Evolutionary conservation across 352 stramenopile species (phyloP).

Genomic region (Globisporangium yorkense): DNA sequence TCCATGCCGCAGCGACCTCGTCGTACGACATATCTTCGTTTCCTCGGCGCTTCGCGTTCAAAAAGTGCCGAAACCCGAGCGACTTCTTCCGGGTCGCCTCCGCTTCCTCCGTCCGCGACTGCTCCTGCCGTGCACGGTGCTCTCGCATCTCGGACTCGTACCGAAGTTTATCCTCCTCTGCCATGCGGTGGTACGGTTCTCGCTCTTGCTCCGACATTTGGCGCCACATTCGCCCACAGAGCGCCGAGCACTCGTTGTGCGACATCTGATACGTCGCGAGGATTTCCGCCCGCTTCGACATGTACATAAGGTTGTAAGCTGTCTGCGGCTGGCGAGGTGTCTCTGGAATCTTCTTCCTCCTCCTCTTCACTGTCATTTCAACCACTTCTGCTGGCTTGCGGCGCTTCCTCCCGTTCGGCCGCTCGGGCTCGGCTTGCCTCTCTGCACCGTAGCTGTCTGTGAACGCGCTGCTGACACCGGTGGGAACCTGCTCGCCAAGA

Average conservation of each 20-base stretch:
- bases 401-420: conserved; percentile 10
- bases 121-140: conserved; percentile 15
- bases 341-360: conserved; percentile 18
- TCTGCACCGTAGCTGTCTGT: conserved; percentile 3
- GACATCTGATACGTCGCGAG: conserved; percentile 50
- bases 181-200: conserved; percentile 51
- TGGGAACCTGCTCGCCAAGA: conserved; percentile 3
- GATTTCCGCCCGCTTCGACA: conserved; percentile 47
- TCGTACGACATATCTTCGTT: conserved; percentile 19
- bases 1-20: conserved; percentile 28
- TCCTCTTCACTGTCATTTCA: conserved; percentile 1
- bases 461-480: conserved; percentile 2
- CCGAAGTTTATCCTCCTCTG: conserved; percentile 39
- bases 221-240: conserved; percentile 54
- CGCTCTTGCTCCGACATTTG: conserved; percentile 45
- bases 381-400: conserved; percentile 3
- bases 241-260: conserved; percentile 57
- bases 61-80: conserved; percentile 29
- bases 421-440: not conserved
- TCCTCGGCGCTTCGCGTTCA: conserved; percentile 23
- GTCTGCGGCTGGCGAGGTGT: conserved; percentile 32
- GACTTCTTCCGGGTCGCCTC: conserved; percentile 13
- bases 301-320: conserved; percentile 62
- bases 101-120: conserved; percentile 11
- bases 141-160: conserved; percentile 34